A percentile compares a stretch with the other conserved stretches of the same genome.
Conservation (phyloP, 129 eudicot species). For the Sambucus nigra region DNA sequence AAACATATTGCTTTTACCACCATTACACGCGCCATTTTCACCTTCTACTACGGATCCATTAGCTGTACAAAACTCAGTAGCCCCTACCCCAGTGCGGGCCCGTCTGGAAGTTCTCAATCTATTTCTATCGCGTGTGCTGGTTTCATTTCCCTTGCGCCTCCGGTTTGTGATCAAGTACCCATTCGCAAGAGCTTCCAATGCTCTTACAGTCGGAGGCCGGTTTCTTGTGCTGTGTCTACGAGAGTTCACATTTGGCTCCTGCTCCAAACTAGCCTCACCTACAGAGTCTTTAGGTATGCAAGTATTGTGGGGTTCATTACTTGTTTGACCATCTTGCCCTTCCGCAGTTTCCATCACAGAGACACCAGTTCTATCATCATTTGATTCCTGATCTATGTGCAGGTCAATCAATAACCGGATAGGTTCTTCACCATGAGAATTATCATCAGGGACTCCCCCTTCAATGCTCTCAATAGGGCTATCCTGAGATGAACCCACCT, state of each 20-base stretch:
- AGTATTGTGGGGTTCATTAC: not conserved
- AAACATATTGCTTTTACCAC: not conserved
- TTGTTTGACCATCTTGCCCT: conserved; percentile 13
- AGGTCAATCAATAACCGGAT: conserved; percentile 32
- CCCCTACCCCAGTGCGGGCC: conserved; percentile 23
- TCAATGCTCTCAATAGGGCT: not conserved
- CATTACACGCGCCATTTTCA: conserved; percentile 16
- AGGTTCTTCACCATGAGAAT: conserved; percentile 2
- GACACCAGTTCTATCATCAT: conserved; percentile 25
- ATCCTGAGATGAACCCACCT: conserved; percentile 32
- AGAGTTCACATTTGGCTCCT: conserved; percentile 23
- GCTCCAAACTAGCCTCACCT: conserved; percentile 17
- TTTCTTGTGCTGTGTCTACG: conserved; percentile 63
- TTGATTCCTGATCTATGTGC: conserved; percentile 37
- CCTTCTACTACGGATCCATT: conserved; percentile 16
- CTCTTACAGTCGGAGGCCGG: conserved; percentile 56
- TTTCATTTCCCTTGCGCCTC: conserved; percentile 28
- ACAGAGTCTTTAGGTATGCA: not conserved
- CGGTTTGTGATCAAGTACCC: conserved; percentile 36
- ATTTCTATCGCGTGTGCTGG: conserved; percentile 13
- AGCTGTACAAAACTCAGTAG: not conserved
- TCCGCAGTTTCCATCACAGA: not conserved
- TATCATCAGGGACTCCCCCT: no score
- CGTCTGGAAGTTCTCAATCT: conserved; percentile 13
- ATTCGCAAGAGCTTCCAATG: conserved; percentile 63